phyloP scores from a whole-genome alignment of 2,329 filamentous ascomycete genomes.

The Fusarium tjaetaba region DNA sequence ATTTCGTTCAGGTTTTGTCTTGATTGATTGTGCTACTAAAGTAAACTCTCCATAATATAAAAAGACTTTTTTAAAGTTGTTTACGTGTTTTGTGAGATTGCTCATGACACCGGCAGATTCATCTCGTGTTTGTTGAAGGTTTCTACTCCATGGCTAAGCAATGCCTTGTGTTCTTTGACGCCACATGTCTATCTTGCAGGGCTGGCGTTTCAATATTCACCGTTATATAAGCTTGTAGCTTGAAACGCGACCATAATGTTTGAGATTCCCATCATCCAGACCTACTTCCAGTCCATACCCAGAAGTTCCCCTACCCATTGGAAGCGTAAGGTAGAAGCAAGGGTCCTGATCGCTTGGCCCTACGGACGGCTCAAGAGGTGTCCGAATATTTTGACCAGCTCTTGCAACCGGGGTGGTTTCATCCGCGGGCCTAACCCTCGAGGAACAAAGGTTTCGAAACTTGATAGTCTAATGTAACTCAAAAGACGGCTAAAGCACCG shows the following conservation, averaged over 20 bases:
- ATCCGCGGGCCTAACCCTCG: background rate
- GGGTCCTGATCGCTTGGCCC: slow-evolving; percentile 34
- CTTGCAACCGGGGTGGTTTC: slow-evolving; percentile 31
- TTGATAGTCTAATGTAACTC: slow-evolving; percentile 9
- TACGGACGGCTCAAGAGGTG: slow-evolving; percentile 22
- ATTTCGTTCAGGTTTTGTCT: slow-evolving; percentile 22
- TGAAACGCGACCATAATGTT: slow-evolving; percentile 33
- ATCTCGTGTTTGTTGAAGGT: background rate
- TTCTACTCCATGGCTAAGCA: background rate
- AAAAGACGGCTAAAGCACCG: slow-evolving; percentile 18
- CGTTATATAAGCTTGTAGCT: slow-evolving; percentile 23
- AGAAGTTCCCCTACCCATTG: slow-evolving; percentile 12
- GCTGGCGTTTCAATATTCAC: slow-evolving; percentile 33
- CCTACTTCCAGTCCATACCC: background rate
- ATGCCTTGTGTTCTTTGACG: slow-evolving; percentile 1
- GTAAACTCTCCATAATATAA: background rate
- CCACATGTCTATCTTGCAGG: slow-evolving; percentile 5
- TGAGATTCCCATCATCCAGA: slow-evolving; percentile 27
- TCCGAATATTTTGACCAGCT: slow-evolving; percentile 21
- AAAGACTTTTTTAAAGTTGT: background rate
- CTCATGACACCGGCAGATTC: background rate
- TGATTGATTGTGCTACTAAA: background rate
- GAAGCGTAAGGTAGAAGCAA: slow-evolving; percentile 8
- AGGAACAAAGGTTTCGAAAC: slow-evolving; percentile 29
- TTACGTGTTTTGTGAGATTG: background rate